Evolutionary conservation across 108 stramenopile species (phyloP).

Genomic region (Cyclostephanos tholiformis): DNA sequence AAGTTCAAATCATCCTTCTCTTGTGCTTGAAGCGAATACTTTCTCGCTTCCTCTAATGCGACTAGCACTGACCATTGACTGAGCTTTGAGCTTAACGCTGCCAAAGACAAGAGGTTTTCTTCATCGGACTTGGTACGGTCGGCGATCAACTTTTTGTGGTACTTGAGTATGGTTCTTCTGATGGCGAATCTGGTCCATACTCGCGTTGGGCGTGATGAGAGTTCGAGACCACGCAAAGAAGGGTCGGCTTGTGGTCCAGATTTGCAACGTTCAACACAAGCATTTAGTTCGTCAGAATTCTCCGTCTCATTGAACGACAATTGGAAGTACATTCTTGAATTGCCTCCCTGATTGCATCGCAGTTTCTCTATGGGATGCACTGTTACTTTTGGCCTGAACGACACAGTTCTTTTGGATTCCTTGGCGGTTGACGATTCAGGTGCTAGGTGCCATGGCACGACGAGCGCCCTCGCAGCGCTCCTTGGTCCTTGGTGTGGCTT

Average conservation of each 20-base stretch:
- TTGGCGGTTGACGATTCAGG: background rate
- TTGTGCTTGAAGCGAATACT: constrained; percentile 12
- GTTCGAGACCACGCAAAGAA: constrained; percentile 23
- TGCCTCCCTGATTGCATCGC: constrained; percentile 7
- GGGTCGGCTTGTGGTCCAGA: constrained; percentile 13
- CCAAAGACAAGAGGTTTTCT: constrained; percentile 10
- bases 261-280: background rate
- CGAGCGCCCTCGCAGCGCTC: background rate
- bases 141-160: constrained; percentile 5
- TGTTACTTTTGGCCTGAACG: constrained; percentile 15
- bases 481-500: background rate
- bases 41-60: constrained; percentile 20
- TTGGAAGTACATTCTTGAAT: constrained; percentile 13
- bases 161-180: constrained; percentile 18
- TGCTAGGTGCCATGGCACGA: background rate
- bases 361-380: constrained; percentile 15
- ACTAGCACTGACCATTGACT: constrained; percentile 26
- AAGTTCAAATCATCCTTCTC: constrained; percentile 20
- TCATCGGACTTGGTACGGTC: background rate
- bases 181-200: constrained; percentile 6
- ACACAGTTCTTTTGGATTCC: constrained; percentile 8
- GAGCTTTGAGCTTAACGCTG: constrained; percentile 14
- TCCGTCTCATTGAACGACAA: constrained; percentile 8
- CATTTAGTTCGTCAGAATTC: background rate
- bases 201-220: constrained; percentile 4